These are phyloP conservation scores for Asterionellopsis glacialis DNA, from an alignment of 108 stramenopile genomes.

Conservation along the genomic window DNA sequence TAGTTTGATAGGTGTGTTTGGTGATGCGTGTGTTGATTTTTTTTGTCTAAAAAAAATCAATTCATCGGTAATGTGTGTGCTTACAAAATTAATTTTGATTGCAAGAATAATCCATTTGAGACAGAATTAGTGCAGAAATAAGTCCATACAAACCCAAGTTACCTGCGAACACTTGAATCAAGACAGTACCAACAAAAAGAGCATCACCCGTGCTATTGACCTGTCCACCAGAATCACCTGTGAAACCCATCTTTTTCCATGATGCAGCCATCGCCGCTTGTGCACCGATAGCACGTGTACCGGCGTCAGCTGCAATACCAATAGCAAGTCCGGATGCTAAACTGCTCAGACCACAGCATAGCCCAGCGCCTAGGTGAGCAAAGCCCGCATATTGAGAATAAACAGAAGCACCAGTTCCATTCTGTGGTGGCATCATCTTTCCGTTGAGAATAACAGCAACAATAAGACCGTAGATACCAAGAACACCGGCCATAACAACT, in stretches of 20 bases:
- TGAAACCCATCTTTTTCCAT: constrained; percentile 82
- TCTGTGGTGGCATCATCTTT: constrained; percentile 47
- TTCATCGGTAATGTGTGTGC: background rate
- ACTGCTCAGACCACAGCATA: constrained; percentile 61
- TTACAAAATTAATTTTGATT: background rate
- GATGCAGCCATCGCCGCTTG: constrained; percentile 73
- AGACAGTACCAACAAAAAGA: constrained; percentile 94
- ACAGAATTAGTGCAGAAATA: constrained; percentile 95
- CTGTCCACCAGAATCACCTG: constrained; percentile 63
- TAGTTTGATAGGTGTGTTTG: too few species aligned
- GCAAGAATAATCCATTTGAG: constrained; percentile 27
- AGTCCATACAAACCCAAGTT: constrained; percentile 97
- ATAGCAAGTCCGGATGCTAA: constrained; percentile 62
- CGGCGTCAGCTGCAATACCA: constrained; percentile 72
- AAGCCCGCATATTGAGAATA: constrained; percentile 64
- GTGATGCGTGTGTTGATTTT: too few species aligned
- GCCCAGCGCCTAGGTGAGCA: constrained; percentile 61
- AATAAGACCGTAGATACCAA: constrained; percentile 75
- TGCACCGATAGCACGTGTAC: constrained; percentile 89
- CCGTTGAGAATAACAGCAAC: constrained; percentile 74
- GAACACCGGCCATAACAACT: constrained; percentile 76
- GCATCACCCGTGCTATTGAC: constrained; percentile 56
- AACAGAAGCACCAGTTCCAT: constrained; percentile 32
- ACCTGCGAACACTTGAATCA: constrained; percentile 98
- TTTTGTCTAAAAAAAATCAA: too few species aligned